These are phyloP conservation scores for Phialophora tarda DNA, from an alignment of 2,329 filamentous ascomycete genomes.

Conservation along the genomic window DNA sequence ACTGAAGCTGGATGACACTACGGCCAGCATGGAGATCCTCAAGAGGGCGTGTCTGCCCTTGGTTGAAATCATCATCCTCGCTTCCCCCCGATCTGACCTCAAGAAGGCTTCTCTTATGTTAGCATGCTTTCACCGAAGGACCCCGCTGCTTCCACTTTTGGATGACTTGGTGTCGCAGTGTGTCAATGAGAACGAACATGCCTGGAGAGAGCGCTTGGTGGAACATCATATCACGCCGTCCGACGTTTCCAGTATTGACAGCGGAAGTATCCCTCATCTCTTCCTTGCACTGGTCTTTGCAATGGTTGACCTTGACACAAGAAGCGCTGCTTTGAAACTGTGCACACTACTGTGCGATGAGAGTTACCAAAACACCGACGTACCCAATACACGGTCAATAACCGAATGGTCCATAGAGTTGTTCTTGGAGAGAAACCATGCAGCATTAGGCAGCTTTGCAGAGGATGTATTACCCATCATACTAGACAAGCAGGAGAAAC, in stretches of 20 bases:
- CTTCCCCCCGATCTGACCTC: conserved; percentile 31
- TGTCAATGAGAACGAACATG: conserved; percentile 11
- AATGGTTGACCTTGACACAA: conserved; percentile 36
- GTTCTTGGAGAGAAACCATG: conserved; percentile 33
- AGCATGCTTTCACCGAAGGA: conserved; percentile 33
- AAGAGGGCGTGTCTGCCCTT: conserved; percentile 25
- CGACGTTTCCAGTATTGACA: conserved; percentile 18
- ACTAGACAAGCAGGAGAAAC: conserved; percentile 28
- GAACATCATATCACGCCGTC: conserved; percentile 22
- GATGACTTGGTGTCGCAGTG: conserved; percentile 18
- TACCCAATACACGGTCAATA: conserved; percentile 7
- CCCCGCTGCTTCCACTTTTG: conserved; percentile 23
- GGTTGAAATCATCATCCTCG: conserved; percentile 31
- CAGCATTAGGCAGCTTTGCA: conserved; percentile 32
- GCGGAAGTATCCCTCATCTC: conserved; percentile 23
- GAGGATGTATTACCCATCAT: conserved; percentile 37
- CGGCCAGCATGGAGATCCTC: conserved; percentile 22
- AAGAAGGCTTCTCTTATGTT: conserved; percentile 39
- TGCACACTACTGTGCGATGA: conserved; percentile 33
- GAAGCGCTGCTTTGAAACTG: conserved; percentile 37
- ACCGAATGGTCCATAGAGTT: conserved; percentile 28
- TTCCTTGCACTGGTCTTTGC: conserved; percentile 36
- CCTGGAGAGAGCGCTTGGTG: conserved; percentile 25
- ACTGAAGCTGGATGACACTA: conserved; percentile 42
- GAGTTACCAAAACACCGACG: not conserved